phyloP scores from a whole-genome alignment of 106 monocot genomes.

The Phalaenopsis aphrodite region DNA sequence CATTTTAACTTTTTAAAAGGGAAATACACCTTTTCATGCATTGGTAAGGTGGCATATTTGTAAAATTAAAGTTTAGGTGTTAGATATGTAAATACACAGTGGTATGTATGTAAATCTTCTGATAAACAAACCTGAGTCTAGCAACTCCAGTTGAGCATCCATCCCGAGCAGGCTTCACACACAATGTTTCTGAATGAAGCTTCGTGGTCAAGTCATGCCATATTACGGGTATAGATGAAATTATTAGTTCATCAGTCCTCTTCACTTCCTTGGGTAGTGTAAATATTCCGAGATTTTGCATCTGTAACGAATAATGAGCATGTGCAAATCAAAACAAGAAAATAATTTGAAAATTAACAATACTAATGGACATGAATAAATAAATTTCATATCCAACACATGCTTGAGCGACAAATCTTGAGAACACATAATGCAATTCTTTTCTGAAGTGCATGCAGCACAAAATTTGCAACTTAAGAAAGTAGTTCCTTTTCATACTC shows the following conservation, averaged over 20 bases:
- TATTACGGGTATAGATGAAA: slow-evolving; percentile 22
- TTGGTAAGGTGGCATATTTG: too few species aligned
- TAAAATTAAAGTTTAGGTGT: too few species aligned
- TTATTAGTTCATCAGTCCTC: slow-evolving; percentile 40
- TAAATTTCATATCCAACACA: not conserved
- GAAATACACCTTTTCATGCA: too few species aligned
- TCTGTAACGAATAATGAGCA: slow-evolving; percentile 24
- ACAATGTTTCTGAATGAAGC: slow-evolving; percentile 60
- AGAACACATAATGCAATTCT: not conserved
- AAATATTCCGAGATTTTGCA: slow-evolving; percentile 51
- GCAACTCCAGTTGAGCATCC: slow-evolving; percentile 98
- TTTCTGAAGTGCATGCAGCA: not conserved
- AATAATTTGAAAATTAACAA: not conserved
- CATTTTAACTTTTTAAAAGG: too few species aligned
- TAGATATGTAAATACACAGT: too few species aligned
- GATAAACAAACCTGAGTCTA: slow-evolving; percentile 50
- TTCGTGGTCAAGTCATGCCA: slow-evolving; percentile 63
- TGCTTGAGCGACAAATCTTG: not conserved
- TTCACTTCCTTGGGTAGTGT: slow-evolving; percentile 77
- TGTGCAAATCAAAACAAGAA: slow-evolving; percentile 1
- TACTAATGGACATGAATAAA: not conserved
- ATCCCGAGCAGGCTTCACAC: slow-evolving; percentile 93
- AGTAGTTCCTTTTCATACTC: not conserved
- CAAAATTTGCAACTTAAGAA: not conserved
- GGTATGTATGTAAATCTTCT: too few species aligned